Evolutionary conservation across 2,329 filamentous ascomycete genomes (phyloP).

Genomic region (Diplodia mutila): DNA sequence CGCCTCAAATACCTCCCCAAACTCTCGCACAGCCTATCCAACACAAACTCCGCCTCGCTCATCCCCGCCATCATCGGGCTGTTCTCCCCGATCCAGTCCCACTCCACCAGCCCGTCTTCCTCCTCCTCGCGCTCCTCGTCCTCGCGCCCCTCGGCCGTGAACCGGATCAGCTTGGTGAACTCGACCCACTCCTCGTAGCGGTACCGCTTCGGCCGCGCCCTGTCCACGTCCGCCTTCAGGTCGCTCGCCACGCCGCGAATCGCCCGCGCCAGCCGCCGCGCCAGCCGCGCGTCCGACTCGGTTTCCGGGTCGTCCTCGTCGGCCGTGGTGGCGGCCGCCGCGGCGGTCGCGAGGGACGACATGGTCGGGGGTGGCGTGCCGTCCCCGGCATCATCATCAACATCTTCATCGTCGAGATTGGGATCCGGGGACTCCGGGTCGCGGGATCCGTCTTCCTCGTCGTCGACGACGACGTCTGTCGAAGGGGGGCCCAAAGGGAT

Average conservation of each 20-base stretch:
- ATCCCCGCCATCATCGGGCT: slow-evolving; percentile 68
- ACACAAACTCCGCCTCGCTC: slow-evolving; percentile 68
- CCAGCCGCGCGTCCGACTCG: slow-evolving; percentile 60
- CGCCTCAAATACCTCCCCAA: slow-evolving; percentile 46
- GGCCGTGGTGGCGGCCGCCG: slow-evolving; percentile 10
- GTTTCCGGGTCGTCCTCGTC: slow-evolving; percentile 31
- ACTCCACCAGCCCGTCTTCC: slow-evolving; percentile 64
- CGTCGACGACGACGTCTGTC: not conserved
- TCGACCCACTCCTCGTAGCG: slow-evolving; percentile 85
- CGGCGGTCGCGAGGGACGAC: slow-evolving; percentile 46
- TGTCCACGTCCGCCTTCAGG: slow-evolving; percentile 55
- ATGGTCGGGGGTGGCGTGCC: slow-evolving; percentile 35
- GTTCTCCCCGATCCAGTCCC: slow-evolving; percentile 74
- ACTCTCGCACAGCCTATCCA: slow-evolving; percentile 68
- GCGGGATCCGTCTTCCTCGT: slow-evolving; percentile 21
- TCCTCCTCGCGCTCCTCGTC: slow-evolving; percentile 51
- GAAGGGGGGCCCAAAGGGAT: slow-evolving; percentile 38
- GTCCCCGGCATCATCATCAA: not conserved
- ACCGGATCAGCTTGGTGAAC: slow-evolving; percentile 74
- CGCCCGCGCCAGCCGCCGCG: slow-evolving; percentile 65
- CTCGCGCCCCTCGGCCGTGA: slow-evolving; percentile 41
- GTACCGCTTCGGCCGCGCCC: slow-evolving; percentile 63
- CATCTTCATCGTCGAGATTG: not conserved
- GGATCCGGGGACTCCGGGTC: not conserved
- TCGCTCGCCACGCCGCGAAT: slow-evolving; percentile 70